Percentiles rank a stretch among this genome's conserved stretches.
These are phyloP conservation scores for Saccharomycopsis vini DNA, from an alignment of 805 yeast species.

Conservation along the genomic window DNA sequence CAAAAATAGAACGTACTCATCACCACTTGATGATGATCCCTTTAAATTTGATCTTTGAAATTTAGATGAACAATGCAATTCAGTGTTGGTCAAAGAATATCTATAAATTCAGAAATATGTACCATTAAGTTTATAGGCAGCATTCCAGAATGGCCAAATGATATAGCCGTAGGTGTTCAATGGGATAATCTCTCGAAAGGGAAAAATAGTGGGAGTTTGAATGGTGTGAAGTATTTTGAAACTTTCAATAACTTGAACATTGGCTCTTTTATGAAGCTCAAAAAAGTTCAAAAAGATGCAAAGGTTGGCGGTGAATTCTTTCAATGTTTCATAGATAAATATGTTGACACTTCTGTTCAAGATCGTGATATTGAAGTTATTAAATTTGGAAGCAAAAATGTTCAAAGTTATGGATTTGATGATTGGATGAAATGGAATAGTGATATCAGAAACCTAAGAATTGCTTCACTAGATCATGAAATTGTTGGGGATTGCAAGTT, in stretches of 20 bases:
- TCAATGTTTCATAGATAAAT: constrained; percentile 43
- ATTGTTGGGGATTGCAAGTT: constrained; percentile 25
- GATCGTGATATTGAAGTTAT: constrained; percentile 25
- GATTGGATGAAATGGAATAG: constrained; percentile 40
- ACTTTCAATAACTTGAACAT: constrained; percentile 29
- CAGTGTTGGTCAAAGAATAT: constrained; percentile 23
- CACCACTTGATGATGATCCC: no score
- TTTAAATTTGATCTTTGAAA: no score
- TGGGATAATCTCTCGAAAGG: constrained; percentile 75
- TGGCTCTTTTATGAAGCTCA: constrained; percentile 57
- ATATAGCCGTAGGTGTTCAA: constrained; percentile 63
- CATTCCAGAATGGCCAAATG: constrained; percentile 53
- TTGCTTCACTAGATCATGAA: constrained; percentile 42
- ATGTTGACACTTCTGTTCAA: constrained; percentile 23
- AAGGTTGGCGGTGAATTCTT: constrained; percentile 27
- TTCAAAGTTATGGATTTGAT: constrained; percentile 60
- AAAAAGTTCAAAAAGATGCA: constrained; percentile 27
- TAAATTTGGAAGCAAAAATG: constrained; percentile 46
- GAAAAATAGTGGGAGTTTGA: constrained; percentile 55
- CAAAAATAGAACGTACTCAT: no score
- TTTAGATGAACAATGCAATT: neutral
- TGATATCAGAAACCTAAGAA: constrained; percentile 35
- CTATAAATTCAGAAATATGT: constrained; percentile 39
- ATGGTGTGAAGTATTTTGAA: constrained; percentile 47
- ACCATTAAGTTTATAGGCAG: constrained; percentile 57